Conservation (phyloP, 305 asterid genomes). For the Solanum hybrid region DNA sequence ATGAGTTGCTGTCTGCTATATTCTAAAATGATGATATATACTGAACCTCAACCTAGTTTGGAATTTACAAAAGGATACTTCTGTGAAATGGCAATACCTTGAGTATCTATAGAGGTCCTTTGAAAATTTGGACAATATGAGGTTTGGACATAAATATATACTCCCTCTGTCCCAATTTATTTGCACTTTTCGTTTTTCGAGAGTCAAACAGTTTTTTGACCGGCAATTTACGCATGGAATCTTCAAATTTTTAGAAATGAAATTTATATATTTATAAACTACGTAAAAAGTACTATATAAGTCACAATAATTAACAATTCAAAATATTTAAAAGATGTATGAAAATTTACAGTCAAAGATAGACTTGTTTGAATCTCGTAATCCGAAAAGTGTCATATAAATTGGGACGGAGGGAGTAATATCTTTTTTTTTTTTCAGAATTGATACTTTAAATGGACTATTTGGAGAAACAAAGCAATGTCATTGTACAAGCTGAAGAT, state of each 20-base stretch:
- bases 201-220: neutral
- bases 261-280: neutral
- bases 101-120: neutral
- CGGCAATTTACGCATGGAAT: neutral
- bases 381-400: neutral
- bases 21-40: neutral
- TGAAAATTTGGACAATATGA: neutral
- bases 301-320: neutral
- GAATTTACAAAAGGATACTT: neutral
- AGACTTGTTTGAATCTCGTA: neutral
- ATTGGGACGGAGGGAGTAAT: too few species aligned
- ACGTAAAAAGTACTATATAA: neutral
- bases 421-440: neutral
- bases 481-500: neutral
- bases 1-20: neutral
- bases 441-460: neutral
- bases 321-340: neutral
- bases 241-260: neutral
- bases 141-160: neutral
- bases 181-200: neutral
- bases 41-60: neutral
- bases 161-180: neutral
- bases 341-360: neutral
- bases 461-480: neutral
- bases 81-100: neutral